Conservation (phyloP, 495 filamentous ascomycete genomes). For the Daldinia childiae region DNA sequence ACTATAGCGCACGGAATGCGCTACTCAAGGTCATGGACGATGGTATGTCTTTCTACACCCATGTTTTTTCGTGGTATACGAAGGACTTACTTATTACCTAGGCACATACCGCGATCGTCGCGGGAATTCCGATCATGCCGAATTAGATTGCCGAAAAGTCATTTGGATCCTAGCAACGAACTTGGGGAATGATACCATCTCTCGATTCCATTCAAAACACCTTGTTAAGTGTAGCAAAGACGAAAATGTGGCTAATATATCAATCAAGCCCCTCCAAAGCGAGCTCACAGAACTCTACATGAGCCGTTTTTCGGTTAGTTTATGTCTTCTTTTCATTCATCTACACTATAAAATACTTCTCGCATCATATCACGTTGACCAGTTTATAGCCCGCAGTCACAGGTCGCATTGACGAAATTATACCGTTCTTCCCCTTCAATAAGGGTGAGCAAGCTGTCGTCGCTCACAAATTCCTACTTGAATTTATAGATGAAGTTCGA, state of each 20-base stretch:
- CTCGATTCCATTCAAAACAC: conserved; percentile 42
- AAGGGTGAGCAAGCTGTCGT: conserved; percentile 55
- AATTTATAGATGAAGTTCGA: conserved; percentile 34
- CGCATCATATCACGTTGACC: not conserved
- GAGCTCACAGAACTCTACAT: not conserved
- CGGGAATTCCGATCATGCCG: conserved; percentile 32
- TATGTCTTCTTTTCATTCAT: not conserved
- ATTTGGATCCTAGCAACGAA: conserved; percentile 63
- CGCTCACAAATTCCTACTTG: conserved; percentile 56
- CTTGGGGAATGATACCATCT: conserved; percentile 45
- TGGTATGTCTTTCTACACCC: conserved; percentile 32
- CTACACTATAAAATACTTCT: not conserved
- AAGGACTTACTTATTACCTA: conserved; percentile 1
- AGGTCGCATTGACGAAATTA: conserved; percentile 54
- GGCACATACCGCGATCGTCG: conserved; percentile 54
- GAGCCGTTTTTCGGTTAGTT: conserved; percentile 4
- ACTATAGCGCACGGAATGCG: conserved; percentile 46
- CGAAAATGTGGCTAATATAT: not conserved
- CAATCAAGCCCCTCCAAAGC: conserved; percentile 5
- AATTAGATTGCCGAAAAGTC: conserved; percentile 56
- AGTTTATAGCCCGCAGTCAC: conserved; percentile 47
- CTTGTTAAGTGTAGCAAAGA: conserved; percentile 3
- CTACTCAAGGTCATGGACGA: conserved; percentile 54
- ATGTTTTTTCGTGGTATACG: not conserved
- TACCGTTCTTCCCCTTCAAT: conserved; percentile 61